These are phyloP conservation scores for Aegilops speltoides DNA, from an alignment of 176 grass and related monocot species.

Conservation along the genomic window DNA sequence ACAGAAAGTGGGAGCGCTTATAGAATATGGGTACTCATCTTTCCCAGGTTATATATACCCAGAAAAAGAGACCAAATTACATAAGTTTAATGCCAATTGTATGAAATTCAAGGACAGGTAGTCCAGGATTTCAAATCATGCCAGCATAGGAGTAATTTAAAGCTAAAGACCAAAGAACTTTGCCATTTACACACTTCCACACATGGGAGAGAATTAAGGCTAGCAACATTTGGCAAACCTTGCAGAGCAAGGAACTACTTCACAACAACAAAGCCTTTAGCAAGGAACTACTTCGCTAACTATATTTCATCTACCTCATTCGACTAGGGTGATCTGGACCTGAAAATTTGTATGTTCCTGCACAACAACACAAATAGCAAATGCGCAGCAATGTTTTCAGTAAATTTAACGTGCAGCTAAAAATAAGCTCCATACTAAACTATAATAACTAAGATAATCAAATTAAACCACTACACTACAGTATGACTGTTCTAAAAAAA, in stretches of 20 bases:
- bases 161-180: neutral
- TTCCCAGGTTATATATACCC: neutral
- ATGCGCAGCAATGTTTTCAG: neutral
- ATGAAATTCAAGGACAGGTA: neutral
- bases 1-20: neutral
- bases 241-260: neutral
- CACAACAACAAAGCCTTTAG: neutral
- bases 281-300: neutral
- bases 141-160: neutral
- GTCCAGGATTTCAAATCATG: neutral
- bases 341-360: neutral
- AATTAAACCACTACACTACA: conserved; percentile 10
- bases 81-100: neutral
- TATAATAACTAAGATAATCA: conserved; percentile 7
- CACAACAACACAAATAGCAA: conserved; percentile 6
- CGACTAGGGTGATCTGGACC: neutral
- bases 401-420: neutral
- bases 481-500: neutral
- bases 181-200: neutral
- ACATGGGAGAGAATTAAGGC: neutral
- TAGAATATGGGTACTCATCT: neutral
- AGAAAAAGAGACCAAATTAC: neutral
- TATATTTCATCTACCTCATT: neutral
- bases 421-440: conserved; percentile 2
- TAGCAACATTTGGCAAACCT: conserved; percentile 11